phyloP scores from a whole-genome alignment of 2,329 filamentous ascomycete species.

The Fusarium neocosmosporiellum region DNA sequence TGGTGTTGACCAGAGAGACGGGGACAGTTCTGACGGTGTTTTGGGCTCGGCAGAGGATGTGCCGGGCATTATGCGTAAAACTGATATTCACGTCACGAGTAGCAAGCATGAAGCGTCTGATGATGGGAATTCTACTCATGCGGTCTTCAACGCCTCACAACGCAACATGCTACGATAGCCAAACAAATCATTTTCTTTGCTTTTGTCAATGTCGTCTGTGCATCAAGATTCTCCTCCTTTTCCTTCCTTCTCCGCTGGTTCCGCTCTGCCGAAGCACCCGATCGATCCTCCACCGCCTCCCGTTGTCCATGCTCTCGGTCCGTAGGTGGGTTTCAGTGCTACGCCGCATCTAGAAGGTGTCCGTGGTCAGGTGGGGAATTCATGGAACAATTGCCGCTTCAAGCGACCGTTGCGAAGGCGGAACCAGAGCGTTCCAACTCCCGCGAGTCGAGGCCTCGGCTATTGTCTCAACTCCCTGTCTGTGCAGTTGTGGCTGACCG shows the following conservation, averaged over 20 bases:
- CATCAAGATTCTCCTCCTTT: background rate
- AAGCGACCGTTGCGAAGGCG: background rate
- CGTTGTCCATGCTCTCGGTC: background rate
- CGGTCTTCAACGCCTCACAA: background rate
- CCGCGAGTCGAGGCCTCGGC: background rate
- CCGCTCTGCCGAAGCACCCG: background rate
- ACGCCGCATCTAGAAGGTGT: background rate
- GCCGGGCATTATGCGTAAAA: slow-evolving; percentile 26
- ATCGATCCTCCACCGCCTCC: background rate
- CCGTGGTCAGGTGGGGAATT: background rate
- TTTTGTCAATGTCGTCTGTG: background rate
- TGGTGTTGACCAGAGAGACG: slow-evolving; percentile 12
- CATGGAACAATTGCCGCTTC: background rate
- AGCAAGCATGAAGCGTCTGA: background rate
- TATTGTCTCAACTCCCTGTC: background rate
- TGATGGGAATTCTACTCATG: background rate
- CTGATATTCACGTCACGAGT: slow-evolving; percentile 18
- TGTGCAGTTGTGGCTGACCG: background rate
- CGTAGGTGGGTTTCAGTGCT: background rate
- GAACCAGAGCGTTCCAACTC: background rate
- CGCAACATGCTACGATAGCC: background rate
- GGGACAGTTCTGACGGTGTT: slow-evolving; percentile 29
- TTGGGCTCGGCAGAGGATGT: background rate
- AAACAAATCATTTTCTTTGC: background rate
- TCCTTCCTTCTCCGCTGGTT: background rate